Evolutionary conservation across 2,329 filamentous ascomycete species (phyloP).

Genomic region (Emmonsia crescens): DNA sequence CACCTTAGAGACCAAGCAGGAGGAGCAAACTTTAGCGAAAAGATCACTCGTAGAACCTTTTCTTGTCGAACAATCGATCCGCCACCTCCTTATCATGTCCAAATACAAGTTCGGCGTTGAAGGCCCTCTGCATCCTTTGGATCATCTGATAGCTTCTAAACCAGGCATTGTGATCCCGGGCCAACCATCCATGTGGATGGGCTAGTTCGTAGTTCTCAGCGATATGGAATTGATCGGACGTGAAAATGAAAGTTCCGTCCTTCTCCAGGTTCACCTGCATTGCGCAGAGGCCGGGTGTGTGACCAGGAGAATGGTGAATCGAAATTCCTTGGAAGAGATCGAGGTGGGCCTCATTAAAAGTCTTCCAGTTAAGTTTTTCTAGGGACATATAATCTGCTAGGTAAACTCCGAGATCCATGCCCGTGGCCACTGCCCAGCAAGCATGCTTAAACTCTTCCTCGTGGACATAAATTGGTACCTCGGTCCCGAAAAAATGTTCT

Average conservation of each 20-base stretch:
- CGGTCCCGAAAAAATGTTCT: slow-evolving; percentile 34
- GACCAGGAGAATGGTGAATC: slow-evolving; percentile 27
- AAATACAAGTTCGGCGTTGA: slow-evolving; percentile 23
- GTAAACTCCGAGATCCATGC: slow-evolving; percentile 32
- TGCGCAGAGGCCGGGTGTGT: slow-evolving; percentile 27
- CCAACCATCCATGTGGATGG: slow-evolving; percentile 27
- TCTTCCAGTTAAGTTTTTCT: slow-evolving; percentile 33
- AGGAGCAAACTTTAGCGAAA: neutral
- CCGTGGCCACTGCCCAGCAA: slow-evolving; percentile 36
- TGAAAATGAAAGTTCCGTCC: slow-evolving; percentile 32
- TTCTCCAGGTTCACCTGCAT: slow-evolving; percentile 29
- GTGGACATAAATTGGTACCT: slow-evolving; percentile 38
- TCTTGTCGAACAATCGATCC: slow-evolving; percentile 7
- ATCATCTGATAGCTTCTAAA: slow-evolving; percentile 26
- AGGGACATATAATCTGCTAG: slow-evolving; percentile 27
- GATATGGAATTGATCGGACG: slow-evolving; percentile 32
- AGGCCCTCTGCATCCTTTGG: slow-evolving; percentile 21
- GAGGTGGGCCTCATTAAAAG: slow-evolving; percentile 30
- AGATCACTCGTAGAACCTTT: slow-evolving; percentile 8
- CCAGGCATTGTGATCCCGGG: slow-evolving; percentile 30
- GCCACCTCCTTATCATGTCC: slow-evolving; percentile 21
- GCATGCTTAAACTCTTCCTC: slow-evolving; percentile 39
- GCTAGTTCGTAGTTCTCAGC: slow-evolving; percentile 29
- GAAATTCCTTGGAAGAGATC: slow-evolving; percentile 33
- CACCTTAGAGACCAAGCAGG: neutral